Conservation (phyloP, 805 yeast species). For the Schwanniomyces vanrijiae region DNA sequence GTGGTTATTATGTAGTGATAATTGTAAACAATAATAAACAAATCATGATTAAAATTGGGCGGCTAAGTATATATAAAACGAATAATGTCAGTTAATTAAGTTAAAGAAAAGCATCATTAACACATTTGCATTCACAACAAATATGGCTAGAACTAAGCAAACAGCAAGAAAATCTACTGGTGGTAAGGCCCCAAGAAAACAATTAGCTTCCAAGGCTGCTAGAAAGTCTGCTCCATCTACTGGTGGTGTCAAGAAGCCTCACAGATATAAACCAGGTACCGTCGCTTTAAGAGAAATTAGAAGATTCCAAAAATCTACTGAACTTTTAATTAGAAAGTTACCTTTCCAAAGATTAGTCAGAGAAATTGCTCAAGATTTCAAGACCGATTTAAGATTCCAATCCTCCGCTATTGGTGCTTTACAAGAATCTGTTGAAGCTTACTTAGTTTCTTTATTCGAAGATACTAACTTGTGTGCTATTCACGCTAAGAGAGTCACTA, state of each 20-base stretch:
- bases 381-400: constrained; percentile 50
- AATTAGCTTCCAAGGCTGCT: constrained; percentile 52
- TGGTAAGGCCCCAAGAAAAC: constrained; percentile 54
- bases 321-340: constrained; percentile 48
- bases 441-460: constrained; percentile 48
- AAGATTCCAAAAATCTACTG: constrained; percentile 51
- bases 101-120: not conserved
- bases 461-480: constrained; percentile 53
- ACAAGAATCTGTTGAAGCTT: constrained; percentile 51
- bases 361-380: constrained; percentile 51
- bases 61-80: constrained; percentile 4
- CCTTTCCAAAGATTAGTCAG: constrained; percentile 52
- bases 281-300: constrained; percentile 53
- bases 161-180: constrained; percentile 53
- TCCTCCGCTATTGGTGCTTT: constrained; percentile 51
- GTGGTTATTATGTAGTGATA: not conserved
- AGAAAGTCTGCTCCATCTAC: constrained; percentile 51
- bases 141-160: constrained; percentile 52
- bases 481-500: constrained; percentile 52
- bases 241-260: constrained; percentile 53
- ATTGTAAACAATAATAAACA: constrained; percentile 1
- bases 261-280: constrained; percentile 55
- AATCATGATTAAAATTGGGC: not conserved
- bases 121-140: constrained; percentile 5
- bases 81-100: not conserved